Evolutionary conservation across 176 grass and related monocot genomes (phyloP), one percentile per base, ranked within the genome.

Genomic region (Aegilops longissima): DNA sequence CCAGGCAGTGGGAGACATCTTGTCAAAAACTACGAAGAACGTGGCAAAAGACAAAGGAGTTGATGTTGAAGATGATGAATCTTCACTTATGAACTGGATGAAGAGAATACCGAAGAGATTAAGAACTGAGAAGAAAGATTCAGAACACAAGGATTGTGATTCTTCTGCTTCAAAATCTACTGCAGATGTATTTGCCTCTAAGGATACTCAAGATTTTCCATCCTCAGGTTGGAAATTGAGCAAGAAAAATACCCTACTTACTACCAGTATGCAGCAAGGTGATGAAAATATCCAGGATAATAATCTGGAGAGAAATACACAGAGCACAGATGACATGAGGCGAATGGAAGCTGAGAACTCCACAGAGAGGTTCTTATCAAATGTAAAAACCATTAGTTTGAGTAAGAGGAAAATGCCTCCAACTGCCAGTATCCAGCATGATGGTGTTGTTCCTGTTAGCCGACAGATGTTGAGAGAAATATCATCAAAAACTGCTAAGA

Each of bases 71-170:
- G 90, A 91, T 68, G 94, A 88, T 54, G 86, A 83, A 64, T 90
- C 90, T 91, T 95, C 90, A 85, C 81, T 91, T 18, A 93, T 89
- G 82, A 82, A 78, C 29, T 93, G 80, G 92, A 81, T 90, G 81
- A 90, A 93, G 87, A 90, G 62, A 78, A 84, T 70, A 49, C 63
- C 85, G 27, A 91, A 91, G 82, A 96, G 91, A 91, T 49, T 42
- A 39, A 84, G 61, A 62, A 87, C 38, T 84, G 59, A 80, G 24
- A 87, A 90, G 81, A 84, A 83, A 73, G 79, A 79, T 33, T 13
- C 59, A 21, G 65, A 85, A 87, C 75, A 61, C 47, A 92, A 89
- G 84, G 79, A 89, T 38, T 76, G 73, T 21, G 83, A 66, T 70
- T 73, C 79, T 90, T 77, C 21, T 84, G 79, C 72, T 85, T 78